Conservation (phyloP, 192 early-diverging fungal species). For the Podila epicladia region DNA sequence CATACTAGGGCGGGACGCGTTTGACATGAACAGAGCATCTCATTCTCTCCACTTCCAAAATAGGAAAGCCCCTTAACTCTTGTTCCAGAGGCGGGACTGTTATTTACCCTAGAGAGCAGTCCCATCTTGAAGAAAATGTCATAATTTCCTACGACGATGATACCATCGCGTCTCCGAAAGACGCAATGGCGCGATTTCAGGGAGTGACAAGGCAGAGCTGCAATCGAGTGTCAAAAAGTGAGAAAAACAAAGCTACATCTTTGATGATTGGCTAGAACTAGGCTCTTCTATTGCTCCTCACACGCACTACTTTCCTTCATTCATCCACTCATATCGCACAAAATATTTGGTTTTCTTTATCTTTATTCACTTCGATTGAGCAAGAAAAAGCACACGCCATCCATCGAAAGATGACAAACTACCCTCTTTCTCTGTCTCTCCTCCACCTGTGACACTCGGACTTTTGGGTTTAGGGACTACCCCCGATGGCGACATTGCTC, state of each 20-base stretch:
- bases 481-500: slow-evolving; percentile 4
- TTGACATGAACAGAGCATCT: no score
- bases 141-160: slow-evolving; percentile 8
- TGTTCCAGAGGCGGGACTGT: no score
- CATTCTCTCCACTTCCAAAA: no score
- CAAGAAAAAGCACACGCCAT: slow-evolving; percentile 5
- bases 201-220: background rate
- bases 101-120: no score
- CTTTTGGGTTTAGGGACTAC: background rate
- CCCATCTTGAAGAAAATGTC: no score
- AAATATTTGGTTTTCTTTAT: no score
- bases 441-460: background rate
- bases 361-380: no score
- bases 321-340: no score
- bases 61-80: no score
- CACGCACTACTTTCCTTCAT: no score
- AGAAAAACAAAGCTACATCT: background rate
- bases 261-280: background rate
- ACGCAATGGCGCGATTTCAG: slow-evolving; percentile 13
- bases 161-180: slow-evolving; percentile 34
- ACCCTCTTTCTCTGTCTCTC: background rate
- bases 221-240: background rate
- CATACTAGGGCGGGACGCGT: no score
- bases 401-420: slow-evolving; percentile 6
- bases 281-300: no score